Evolutionary conservation across 805 yeast species (phyloP).

Genomic region (Starmerella scarabaei): DNA sequence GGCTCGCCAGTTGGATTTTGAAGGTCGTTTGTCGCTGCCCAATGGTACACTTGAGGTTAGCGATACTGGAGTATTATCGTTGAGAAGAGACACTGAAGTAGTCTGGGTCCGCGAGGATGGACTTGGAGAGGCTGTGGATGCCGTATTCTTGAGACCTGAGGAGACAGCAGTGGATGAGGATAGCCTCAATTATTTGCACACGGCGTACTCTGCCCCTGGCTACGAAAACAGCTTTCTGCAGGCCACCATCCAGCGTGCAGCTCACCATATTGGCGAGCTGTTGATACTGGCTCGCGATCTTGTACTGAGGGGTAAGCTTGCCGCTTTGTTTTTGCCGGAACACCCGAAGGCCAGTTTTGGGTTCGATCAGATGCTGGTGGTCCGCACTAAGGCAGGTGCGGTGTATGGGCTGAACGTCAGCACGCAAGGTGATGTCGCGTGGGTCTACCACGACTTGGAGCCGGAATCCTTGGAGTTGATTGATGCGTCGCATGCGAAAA

Average conservation of each 20-base stretch:
- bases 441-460: conserved; percentile 19
- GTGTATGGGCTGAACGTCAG: conserved; percentile 25
- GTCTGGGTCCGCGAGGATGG: conserved; percentile 25
- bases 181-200: neutral
- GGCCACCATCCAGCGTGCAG: neutral
- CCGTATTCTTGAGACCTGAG: conserved; percentile 18
- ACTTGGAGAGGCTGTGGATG: conserved; percentile 19
- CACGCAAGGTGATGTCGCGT: conserved; percentile 20
- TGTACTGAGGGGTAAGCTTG: neutral
- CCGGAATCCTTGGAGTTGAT: conserved; percentile 20
- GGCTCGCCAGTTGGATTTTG: neutral
- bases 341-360: conserved; percentile 23
- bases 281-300: neutral
- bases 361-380: conserved; percentile 26
- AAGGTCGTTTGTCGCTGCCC: neutral
- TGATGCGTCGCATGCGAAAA: conserved; percentile 22
- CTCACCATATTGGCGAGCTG: conserved; percentile 1
- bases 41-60: neutral
- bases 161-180: no score
- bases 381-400: conserved; percentile 23
- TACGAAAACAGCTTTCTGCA: neutral
- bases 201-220: neutral
- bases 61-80: conserved; percentile 6
- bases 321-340: conserved; percentile 8
- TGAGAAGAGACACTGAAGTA: conserved; percentile 1